Evolutionary conservation across 169 alveolate genomes (phyloP).

Genomic region (Plasmodium inui): DNA sequence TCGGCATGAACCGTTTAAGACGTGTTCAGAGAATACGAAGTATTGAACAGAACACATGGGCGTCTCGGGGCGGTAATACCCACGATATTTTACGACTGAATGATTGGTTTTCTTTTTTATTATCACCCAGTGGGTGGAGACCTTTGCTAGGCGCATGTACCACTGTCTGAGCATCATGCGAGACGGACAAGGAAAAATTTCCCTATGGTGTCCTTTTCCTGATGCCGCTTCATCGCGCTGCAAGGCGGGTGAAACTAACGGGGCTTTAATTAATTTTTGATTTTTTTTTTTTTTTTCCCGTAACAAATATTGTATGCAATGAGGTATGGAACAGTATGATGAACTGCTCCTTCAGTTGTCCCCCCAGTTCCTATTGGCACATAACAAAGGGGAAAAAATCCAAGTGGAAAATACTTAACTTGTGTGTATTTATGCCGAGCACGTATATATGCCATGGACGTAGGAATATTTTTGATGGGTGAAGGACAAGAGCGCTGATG

Average conservation of each 20-base stretch:
- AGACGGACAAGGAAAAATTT: neutral
- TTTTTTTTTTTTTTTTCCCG: neutral
- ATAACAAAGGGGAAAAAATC: neutral
- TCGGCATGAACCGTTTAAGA: neutral
- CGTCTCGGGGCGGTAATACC: neutral
- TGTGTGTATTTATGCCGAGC: neutral
- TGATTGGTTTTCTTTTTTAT: neutral
- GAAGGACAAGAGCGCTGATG: neutral
- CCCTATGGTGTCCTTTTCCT: neutral
- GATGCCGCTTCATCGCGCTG: neutral
- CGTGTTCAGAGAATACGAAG: neutral
- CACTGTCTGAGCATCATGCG: neutral
- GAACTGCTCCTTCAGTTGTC: neutral
- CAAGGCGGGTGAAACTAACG: neutral
- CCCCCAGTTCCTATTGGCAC: neutral
- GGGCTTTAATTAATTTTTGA: neutral
- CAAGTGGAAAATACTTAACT: neutral
- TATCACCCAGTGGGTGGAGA: neutral
- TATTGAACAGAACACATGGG: neutral
- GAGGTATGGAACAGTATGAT: neutral
- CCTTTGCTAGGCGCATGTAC: neutral
- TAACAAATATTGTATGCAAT: neutral
- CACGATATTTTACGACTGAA: neutral
- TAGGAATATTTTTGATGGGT: neutral
- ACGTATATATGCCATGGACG: neutral